Conservation (phyloP, 148 eudicot genomes). For the Pharnaceum exiguum region DNA sequence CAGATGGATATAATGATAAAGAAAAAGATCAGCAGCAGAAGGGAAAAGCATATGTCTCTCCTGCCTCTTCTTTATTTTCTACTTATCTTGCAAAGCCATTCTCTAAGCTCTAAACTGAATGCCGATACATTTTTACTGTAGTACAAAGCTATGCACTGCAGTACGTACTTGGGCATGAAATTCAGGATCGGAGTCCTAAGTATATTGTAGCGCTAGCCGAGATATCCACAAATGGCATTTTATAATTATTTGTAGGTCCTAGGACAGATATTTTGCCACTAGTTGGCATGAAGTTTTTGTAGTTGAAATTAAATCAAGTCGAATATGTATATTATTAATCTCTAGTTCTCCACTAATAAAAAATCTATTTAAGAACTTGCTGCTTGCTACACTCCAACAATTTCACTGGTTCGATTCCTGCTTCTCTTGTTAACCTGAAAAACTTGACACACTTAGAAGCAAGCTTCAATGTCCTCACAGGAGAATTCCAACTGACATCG, state of each 20-base stretch:
- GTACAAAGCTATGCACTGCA: background rate
- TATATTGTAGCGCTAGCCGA: too few species aligned
- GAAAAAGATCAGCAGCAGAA: conserved; percentile 1
- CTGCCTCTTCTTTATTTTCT: conserved; percentile 15
- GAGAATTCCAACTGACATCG: conserved; percentile 70
- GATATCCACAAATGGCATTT: too few species aligned
- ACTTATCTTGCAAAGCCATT: background rate
- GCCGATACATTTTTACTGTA: background rate
- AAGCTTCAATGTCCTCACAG: conserved; percentile 58
- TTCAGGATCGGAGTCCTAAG: background rate
- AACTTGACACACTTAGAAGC: conserved; percentile 58
- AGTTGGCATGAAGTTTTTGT: too few species aligned
- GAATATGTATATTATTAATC: too few species aligned
- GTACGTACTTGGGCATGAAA: background rate
- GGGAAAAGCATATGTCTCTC: conserved; percentile 3
- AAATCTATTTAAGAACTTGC: too few species aligned
- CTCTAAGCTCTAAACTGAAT: conserved; percentile 12
- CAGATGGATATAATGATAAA: background rate
- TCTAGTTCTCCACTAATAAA: too few species aligned
- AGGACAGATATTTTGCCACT: too few species aligned
- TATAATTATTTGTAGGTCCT: too few species aligned
- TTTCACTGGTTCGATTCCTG: conserved; percentile 60
- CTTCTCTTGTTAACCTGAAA: conserved; percentile 44
- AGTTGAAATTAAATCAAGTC: too few species aligned
- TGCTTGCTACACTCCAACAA: conserved; percentile 64